These are phyloP conservation scores for Eremochloa ophiuroides DNA, from an alignment of 176 grass and related monocot genomes.

Conservation along the genomic window DNA sequence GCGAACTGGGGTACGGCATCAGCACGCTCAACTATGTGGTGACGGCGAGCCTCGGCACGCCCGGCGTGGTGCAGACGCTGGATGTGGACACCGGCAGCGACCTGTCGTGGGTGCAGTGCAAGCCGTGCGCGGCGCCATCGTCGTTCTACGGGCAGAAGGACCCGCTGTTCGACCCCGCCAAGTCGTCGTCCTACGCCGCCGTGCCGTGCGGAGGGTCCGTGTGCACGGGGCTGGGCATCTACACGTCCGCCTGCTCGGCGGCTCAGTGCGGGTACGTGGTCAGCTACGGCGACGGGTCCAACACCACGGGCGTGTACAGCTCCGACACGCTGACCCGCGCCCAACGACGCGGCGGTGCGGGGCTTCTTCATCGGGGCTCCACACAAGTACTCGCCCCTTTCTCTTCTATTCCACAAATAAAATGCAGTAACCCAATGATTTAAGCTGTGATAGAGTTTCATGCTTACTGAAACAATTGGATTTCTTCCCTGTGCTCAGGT, in stretches of 20 bases:
- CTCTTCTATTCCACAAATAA: too few species aligned
- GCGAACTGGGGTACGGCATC: conserved; percentile 40
- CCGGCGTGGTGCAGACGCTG: conserved; percentile 39
- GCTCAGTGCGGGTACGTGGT: conserved; percentile 57
- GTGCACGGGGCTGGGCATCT: conserved; percentile 44
- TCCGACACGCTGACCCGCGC: conserved; percentile 51
- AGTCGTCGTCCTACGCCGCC: too few species aligned
- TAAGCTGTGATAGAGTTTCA: too few species aligned
- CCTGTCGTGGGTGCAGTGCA: conserved; percentile 84
- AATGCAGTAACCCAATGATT: too few species aligned
- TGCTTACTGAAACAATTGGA: too few species aligned
- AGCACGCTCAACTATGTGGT: conserved; percentile 66
- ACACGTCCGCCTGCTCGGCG: conserved; percentile 24
- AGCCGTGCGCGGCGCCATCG: conserved; percentile 31
- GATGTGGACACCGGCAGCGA: conserved; percentile 84
- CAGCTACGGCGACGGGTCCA: conserved; percentile 66
- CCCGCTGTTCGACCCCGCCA: conserved; percentile 55
- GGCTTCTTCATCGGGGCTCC: conserved; percentile 48
- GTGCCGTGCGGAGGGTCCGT: conserved; percentile 52
- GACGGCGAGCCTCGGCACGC: too few species aligned
- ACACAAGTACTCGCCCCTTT: too few species aligned
- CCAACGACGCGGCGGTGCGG: not conserved
- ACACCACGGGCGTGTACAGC: conserved; percentile 55
- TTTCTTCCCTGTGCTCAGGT: too few species aligned
- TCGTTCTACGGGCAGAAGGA: conserved; percentile 62